phyloP scores from a whole-genome alignment of 306 rosid genomes.

The Trichosanthes truncata region DNA sequence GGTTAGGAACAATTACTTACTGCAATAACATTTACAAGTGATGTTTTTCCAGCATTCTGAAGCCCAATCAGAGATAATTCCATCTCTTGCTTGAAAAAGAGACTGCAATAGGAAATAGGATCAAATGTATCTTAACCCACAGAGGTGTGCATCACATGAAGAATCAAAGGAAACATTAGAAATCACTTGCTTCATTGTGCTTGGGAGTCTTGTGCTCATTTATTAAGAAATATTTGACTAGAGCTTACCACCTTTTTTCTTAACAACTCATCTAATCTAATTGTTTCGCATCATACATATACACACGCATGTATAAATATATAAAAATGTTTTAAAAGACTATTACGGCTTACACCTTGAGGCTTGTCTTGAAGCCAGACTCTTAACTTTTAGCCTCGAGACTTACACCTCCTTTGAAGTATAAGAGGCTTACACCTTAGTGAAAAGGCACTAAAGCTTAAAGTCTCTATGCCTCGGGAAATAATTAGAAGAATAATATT shows the following conservation, averaged over 20 bases:
- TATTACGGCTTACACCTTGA: too few relatives aligned
- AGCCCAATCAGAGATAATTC: constrained; percentile 63
- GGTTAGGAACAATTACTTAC: constrained; percentile 26
- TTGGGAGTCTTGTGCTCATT: background rate
- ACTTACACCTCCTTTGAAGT: too few relatives aligned
- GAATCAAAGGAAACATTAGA: background rate
- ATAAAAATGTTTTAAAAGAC: too few relatives aligned
- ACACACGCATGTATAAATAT: too few relatives aligned
- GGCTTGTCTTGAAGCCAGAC: too few relatives aligned
- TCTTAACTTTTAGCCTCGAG: too few relatives aligned
- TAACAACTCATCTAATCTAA: background rate
- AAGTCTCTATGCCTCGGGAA: too few relatives aligned
- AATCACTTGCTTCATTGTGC: background rate
- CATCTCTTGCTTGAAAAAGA: constrained; percentile 74
- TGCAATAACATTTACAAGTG: constrained; percentile 61
- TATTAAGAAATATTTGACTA: background rate
- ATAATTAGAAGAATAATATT: too few relatives aligned
- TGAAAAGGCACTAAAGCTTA: too few relatives aligned
- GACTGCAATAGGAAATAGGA: constrained; percentile 14
- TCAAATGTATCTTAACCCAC: background rate
- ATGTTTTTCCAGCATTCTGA: constrained; percentile 72
- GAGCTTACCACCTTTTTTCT: background rate
- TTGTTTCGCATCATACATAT: background rate
- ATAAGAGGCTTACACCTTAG: too few relatives aligned
- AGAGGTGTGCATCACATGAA: background rate